phyloP scores from a whole-genome alignment of 495 filamentous ascomycete species.

The Pyrenula massariospora region DNA sequence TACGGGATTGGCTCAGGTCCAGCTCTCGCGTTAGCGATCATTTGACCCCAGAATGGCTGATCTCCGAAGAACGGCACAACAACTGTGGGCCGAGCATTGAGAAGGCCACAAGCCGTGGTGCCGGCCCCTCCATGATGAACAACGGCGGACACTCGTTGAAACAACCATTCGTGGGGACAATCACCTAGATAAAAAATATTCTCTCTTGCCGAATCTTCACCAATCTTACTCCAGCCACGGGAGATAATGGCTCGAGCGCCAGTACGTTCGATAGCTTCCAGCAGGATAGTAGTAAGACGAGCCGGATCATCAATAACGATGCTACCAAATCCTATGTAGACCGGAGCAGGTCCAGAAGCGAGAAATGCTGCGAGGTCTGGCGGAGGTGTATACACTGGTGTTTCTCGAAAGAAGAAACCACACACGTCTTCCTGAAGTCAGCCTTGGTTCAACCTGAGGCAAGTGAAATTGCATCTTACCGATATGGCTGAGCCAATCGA shows the following conservation, averaged over 20 bases:
- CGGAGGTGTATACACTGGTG: conserved; percentile 37
- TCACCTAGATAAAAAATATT: conserved; percentile 48
- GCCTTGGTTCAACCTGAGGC: neutral
- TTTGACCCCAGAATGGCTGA: conserved; percentile 77
- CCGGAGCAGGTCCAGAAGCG: conserved; percentile 38
- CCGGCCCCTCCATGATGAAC: conserved; percentile 58
- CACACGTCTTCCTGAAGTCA: conserved; percentile 29
- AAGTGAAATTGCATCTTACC: conserved; percentile 13
- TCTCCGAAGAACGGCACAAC: conserved; percentile 60
- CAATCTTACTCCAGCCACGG: conserved; percentile 52
- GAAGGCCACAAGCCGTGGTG: conserved; percentile 54
- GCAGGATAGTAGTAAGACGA: conserved; percentile 35
- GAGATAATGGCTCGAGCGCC: conserved; percentile 49
- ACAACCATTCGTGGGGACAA: conserved; percentile 56
- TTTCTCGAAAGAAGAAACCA: conserved; percentile 50
- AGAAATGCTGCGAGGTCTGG: conserved; percentile 41
- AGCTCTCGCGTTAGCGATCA: conserved; percentile 53
- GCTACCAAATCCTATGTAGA: conserved; percentile 58
- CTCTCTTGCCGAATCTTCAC: conserved; percentile 17
- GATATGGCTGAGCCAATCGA: conserved; percentile 48
- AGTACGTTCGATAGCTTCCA: conserved; percentile 36
- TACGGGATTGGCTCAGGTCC: conserved; percentile 63
- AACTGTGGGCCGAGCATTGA: conserved; percentile 43
- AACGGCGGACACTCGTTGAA: conserved; percentile 47
- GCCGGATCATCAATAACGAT: conserved; percentile 53